phyloP scores from a whole-genome alignment of 306 rosid genomes.

The Delonix regia region DNA sequence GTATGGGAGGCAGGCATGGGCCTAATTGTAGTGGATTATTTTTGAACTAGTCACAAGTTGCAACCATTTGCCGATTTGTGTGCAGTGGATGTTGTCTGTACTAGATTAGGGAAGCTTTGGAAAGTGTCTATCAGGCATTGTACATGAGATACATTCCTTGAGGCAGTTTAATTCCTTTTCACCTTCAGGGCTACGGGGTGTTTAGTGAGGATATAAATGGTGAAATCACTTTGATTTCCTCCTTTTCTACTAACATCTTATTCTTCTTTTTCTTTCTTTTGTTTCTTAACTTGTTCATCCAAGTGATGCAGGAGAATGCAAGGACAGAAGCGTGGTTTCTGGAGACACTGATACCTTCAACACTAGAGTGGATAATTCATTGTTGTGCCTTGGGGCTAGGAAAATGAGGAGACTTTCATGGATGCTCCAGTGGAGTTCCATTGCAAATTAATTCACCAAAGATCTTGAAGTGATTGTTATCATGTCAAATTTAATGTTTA shows the following conservation, averaged over 20 bases:
- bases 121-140: too few species aligned
- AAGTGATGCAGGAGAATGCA: constrained; percentile 56
- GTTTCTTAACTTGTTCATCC: not conserved
- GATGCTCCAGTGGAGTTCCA: not conserved
- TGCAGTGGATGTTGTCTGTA: too few species aligned
- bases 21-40: too few species aligned
- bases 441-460: not conserved
- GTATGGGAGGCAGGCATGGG: too few species aligned
- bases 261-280: not conserved
- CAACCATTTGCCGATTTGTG: not conserved
- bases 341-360: constrained; percentile 53
- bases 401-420: constrained; percentile 1
- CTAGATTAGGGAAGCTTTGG: too few species aligned
- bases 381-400: not conserved
- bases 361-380: constrained; percentile 16
- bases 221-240: not conserved
- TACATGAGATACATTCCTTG: too few species aligned
- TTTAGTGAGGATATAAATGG: not conserved
- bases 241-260: not conserved
- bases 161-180: not conserved
- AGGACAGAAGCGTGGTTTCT: constrained; percentile 67
- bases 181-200: not conserved
- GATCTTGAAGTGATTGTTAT: not conserved
- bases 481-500: not conserved
- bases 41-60: not conserved